A percentile compares a stretch with the other conserved stretches of the same genome.
phyloP scores from a whole-genome alignment of 2,329 filamentous ascomycete species.

The Daldinia sp. region DNA sequence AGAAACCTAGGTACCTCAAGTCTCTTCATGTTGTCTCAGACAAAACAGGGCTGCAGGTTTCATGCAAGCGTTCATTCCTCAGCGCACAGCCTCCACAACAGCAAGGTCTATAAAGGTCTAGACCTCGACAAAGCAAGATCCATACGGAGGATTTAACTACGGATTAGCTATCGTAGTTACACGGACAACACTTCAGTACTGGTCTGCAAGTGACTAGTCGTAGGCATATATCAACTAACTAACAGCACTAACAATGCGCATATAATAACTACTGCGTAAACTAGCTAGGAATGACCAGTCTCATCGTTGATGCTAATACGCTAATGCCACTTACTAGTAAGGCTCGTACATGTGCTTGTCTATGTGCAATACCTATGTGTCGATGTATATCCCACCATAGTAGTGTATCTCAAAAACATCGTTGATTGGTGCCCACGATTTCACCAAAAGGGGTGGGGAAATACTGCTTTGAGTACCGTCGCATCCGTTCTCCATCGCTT shows the following conservation, averaged over 20 bases:
- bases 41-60: slow-evolving; percentile 2
- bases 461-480: slow-evolving; percentile 20
- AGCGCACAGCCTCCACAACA: background rate
- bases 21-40: background rate
- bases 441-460: slow-evolving; percentile 21
- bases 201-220: background rate
- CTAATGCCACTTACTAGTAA: background rate
- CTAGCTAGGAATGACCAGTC: background rate
- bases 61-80: background rate
- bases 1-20: too few species aligned
- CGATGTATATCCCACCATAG: background rate
- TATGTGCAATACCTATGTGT: background rate
- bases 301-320: background rate
- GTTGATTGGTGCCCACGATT: slow-evolving; percentile 40
- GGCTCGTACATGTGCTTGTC: background rate
- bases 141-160: background rate
- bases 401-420: background rate
- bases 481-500: slow-evolving; percentile 12
- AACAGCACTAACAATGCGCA: background rate
- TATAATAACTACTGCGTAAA: background rate
- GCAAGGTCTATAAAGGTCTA: background rate
- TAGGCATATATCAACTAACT: background rate
- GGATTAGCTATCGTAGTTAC: background rate
- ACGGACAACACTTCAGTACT: background rate
- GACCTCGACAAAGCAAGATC: background rate